Base-by-base conservation (phyloP, 768 basidiomycete species). In the Russula earlei region DNA sequence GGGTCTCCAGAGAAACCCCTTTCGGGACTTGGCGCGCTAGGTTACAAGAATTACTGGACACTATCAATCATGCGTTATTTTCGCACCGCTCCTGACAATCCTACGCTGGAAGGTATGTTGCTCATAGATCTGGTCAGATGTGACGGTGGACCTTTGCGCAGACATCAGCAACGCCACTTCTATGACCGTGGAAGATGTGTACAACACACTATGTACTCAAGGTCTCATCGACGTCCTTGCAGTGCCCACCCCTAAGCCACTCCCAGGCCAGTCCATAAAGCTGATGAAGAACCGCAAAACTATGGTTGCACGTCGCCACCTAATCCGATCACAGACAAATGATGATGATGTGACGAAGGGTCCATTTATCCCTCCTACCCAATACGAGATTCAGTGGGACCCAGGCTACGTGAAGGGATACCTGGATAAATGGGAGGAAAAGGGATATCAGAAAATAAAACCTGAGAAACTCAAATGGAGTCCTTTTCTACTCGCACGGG, bases 1-100 rank as follows among this genome's bases (percentile, higher is more conserved):
- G 96, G 96, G 20, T 91, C 94, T 7, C 96, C 96, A 1, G 96
- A 99, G 69, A 94, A 94, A 64, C 96, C 96, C 12, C 79, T 99
- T 12, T 97, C 93, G 41, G 85, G 81, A 38, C 79, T 99, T 24
- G 96, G 96, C 22, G 86, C 89, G 12, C 75, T 98, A 51, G 89
- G 91, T n/a, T 99, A 99, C 73, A 84, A 78, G 72, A 89, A 85
- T 60, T 98, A 98, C 67, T 98, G 96, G 95, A 90, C 84, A 3
- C 72, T 93, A 43, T 77, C 91, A 34, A 66, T 97, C 51, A 93
- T 92, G 82, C 79, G 84, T 52, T 94, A 84, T 70, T 73, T 87
- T 52, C 74, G 75, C 38, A 77, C 75, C 14, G 79, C 81, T 12
- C 76, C 83, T n/a, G 74, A 74, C 33, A 73, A 77, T 49, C 79